These are phyloP conservation scores for Acephala macrosclerotiorum DNA, from an alignment of 2,329 filamentous ascomycete species.

Conservation along the genomic window DNA sequence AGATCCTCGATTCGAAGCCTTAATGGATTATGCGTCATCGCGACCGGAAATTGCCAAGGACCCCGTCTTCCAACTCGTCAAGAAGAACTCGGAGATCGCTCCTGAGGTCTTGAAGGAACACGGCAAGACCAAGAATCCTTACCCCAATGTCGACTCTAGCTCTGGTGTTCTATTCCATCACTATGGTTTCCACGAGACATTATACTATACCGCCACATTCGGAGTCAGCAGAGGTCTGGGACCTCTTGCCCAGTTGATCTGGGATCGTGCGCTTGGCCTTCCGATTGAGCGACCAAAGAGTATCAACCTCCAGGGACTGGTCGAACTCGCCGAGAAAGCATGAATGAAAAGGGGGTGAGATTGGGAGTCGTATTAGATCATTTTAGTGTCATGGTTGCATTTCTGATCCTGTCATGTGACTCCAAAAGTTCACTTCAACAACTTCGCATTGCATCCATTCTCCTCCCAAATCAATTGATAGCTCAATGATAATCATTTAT, in stretches of 20 bases:
- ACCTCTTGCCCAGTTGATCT: constrained; percentile 91
- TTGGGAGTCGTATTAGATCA: neutral
- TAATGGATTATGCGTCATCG: constrained; percentile 92
- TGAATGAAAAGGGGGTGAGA: constrained; percentile 10
- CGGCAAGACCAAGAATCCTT: constrained; percentile 98
- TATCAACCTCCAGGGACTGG: constrained; percentile 87
- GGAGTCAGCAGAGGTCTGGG: constrained; percentile 78
- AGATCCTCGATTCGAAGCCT: constrained; percentile 92
- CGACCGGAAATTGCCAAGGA: constrained; percentile 86
- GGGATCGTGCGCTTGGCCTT: constrained; percentile 91
- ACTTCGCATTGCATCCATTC: neutral
- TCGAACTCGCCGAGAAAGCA: constrained; percentile 66
- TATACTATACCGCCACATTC: constrained; percentile 87
- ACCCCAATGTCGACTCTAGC: constrained; percentile 93
- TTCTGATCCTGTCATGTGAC: constrained; percentile 1
- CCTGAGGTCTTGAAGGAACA: constrained; percentile 91
- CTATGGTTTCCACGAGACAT: constrained; percentile 95
- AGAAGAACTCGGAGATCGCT: constrained; percentile 91
- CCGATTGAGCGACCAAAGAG: constrained; percentile 99
- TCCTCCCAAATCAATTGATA: neutral
- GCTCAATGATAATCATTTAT: neutral
- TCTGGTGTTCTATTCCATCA: constrained; percentile 97
- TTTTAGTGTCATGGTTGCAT: neutral
- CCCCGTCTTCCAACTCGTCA: constrained; percentile 92
- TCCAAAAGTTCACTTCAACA: neutral